Evolutionary conservation across 352 stramenopile species (phyloP), one percentile per base, ranked within the genome.

Genomic region (Pythium insidiosum): DNA sequence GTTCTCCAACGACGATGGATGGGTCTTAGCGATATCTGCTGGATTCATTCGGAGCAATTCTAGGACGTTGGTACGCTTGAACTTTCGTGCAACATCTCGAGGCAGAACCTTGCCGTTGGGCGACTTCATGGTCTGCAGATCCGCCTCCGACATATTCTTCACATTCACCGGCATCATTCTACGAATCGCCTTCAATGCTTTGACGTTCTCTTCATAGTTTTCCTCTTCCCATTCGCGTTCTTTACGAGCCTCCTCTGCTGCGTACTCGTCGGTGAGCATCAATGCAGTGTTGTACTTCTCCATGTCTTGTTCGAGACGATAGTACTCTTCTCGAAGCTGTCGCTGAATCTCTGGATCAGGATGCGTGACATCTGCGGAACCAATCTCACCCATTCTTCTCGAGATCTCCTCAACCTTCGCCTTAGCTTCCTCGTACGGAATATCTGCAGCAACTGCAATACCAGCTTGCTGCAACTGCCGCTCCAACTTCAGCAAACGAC

Each of bases 241-340:
- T 41, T 92, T 87, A 47, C 82, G 56, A n/a, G 86, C 77, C 64
- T 95, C 73, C 66, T 97, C 84, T 12, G 82, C 82, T 6, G 84
- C 75, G 38, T 95, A 96, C 57, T 97, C 88, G 45, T 97, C 88
- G 36, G 86, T 94, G n/a, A 96, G 47, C 66, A 95, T 88, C 31
- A 97, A 52, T 19, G 88, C 88, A 26, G 69, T 91, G 52, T 94
- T 96, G 61, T 96, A 96, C 56, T 95, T 95, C 54, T 97, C 85
- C 86, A 97, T 96, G 50, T 97, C 85, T 56, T 95, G 84, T 54
- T 97, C 88, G 18, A 97, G 62, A 46, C 75, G 79, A 61, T 90
- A 96, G 63, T 97, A 96, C 53, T 97, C 88, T 77, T 97, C 85
- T 31, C 84, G 79, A 25, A 97, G 57, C 38, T 85, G 65, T 22